These are phyloP conservation scores for Globisporangium splendens DNA, from an alignment of 352 stramenopile genomes.

Conservation along the genomic window DNA sequence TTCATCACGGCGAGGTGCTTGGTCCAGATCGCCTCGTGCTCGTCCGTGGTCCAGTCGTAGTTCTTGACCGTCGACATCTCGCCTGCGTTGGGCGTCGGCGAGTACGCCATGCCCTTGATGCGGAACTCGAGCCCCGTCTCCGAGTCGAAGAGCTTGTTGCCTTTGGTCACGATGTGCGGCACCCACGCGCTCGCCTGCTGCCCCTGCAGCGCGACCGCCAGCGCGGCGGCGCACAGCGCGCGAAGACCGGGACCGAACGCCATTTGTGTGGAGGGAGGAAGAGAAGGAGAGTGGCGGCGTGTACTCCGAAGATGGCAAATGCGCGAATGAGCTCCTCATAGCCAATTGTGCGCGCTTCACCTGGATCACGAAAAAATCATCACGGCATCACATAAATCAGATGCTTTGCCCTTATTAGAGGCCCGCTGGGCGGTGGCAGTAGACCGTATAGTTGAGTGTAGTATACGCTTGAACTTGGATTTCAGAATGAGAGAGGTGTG, in stretches of 20 bases:
- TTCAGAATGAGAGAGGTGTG: too few species aligned
- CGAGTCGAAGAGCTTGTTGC: constrained; percentile 86
- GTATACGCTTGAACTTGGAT: too few species aligned
- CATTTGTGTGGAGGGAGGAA: not conserved
- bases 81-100: constrained; percentile 56
- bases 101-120: constrained; percentile 72
- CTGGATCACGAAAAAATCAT: too few species aligned
- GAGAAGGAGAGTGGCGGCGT: too few species aligned
- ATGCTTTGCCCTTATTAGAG: too few species aligned
- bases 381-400: too few species aligned
- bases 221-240: not conserved
- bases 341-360: too few species aligned
- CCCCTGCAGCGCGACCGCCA: not conserved
- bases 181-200: constrained; percentile 32
- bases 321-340: too few species aligned
- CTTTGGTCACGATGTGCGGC: constrained; percentile 44
- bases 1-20: constrained; percentile 47
- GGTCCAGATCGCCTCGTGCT: constrained; percentile 55
- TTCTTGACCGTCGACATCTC: constrained; percentile 44
- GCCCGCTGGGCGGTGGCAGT: too few species aligned
- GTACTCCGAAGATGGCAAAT: too few species aligned
- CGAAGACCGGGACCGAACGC: constrained; percentile 8
- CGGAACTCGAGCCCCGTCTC: constrained; percentile 59
- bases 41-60: constrained; percentile 64
- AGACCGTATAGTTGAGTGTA: too few species aligned